Evolutionary conservation across 768 basidiomycete genomes (phyloP), one percentile per base, ranked within the genome.

Genomic region (Tulasnella sp.): DNA sequence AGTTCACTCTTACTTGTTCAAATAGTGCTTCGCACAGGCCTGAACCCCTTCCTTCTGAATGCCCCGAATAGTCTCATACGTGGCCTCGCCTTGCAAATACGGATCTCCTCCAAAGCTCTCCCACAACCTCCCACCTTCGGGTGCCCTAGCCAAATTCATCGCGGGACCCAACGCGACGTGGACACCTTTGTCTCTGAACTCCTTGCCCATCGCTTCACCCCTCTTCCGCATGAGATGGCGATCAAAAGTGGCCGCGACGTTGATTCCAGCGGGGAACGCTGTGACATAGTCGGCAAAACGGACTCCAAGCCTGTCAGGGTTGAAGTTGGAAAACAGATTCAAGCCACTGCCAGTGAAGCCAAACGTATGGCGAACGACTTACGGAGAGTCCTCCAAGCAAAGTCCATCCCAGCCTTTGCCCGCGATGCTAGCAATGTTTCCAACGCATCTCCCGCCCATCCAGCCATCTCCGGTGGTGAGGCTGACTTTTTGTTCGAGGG

Each of bases 41-140:
- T 93, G 91, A 0, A 94, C 90, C 42, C 94, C 94, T 9, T 81
- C 84, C 29, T 34, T 16, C 77, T 97, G 94, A 81, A 95, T 80
- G 6, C 94, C 94, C 19, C 91, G 81, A 69, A 95, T 86, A 0
- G 93, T 95, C 79, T 94, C 90, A 73, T 83, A 86, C 0, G 86
- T 84, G 12, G 83, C 86, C 77, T 92, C 92, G 14, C 95, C 93
- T n/a, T 86, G 77, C 17, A 96, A 82, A 81, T 87, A 96, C 0
- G 95, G 95, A 78, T 97, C 95, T 7, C 67, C 74, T 22, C 68
- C 76, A 34, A 73, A 73, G n/a, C 92, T 93, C 83, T 96, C 95
- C 92, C 93, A 96, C 79, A 95, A 94, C 35, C 95, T 83, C 19
- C 95, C 95, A 7, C 90, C 92, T 75, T 86, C 83, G 2, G 90